Evolutionary conservation across 2,329 filamentous ascomycete species (phyloP), one percentile per base, ranked within the genome.

Genomic region (Cladosporium sp.): DNA sequence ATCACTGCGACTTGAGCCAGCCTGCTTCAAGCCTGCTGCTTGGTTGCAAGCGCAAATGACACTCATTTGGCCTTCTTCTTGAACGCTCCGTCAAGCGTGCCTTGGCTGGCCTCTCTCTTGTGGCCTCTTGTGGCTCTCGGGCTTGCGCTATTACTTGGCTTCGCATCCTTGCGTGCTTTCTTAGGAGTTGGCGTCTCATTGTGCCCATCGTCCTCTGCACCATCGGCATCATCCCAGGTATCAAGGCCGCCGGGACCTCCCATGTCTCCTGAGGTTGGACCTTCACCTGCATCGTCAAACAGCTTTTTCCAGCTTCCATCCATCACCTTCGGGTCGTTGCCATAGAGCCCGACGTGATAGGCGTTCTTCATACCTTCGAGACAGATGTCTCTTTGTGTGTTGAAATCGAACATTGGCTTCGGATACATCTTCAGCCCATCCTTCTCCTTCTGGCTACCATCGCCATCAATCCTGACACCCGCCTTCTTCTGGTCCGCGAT

Each of bases 381-480:
- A 71, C 91, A 93, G 2, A 85, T 78, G 7, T 83, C 80, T 62
- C 89, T 83, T 69, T 88, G 80, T 74, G 86, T 82, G 21, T 80
- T 75, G 72, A 93, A 93, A 76, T 93, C 89, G 74, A 93, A 91
- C 85, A 93, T 92, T 1, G 89, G 89, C 73, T 89, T 89, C 1
- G 90, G 89, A 74, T 93, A 93, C 0, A 78, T 67, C 40, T 73
- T 76, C 23, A 83, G 78, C 28, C 81, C 56, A 3, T 81, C 78
- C 37, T 75, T 70, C 23, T 78, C 77, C 31, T 81, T 68, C 28
- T 62, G 70, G 8, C 21, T 74, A 1, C 83, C 84, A 68, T 87
- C 81, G 0, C 85, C 86, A 52, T 80, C 83, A 60, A 90, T 78
- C 29, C 84, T 74, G 62, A 90, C 88, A 0, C 87, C 85, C 65